These are phyloP conservation scores for Aspergillus bertholletiae DNA, from an alignment of 495 filamentous ascomycete genomes.

Conservation along the genomic window DNA sequence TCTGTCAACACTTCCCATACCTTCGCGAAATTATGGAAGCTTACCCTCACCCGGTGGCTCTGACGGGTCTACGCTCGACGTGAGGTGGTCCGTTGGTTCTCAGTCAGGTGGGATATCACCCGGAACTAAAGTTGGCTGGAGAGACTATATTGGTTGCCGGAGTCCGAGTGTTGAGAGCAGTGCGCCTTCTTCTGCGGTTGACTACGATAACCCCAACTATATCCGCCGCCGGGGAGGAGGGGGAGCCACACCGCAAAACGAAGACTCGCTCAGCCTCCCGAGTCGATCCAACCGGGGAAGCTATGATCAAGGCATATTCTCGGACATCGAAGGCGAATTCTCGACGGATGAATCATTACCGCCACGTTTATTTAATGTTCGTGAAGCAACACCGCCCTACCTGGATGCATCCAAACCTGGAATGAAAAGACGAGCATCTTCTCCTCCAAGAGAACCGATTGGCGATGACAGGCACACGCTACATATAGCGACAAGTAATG, in stretches of 20 bases:
- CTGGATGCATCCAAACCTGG: slow-evolving; percentile 45
- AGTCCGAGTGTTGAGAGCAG: slow-evolving; percentile 51
- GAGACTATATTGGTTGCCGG: slow-evolving; percentile 42
- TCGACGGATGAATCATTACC: slow-evolving; percentile 62
- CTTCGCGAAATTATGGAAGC: slow-evolving; percentile 36
- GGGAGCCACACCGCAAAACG: slow-evolving; percentile 45
- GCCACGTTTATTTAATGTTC: slow-evolving; percentile 57
- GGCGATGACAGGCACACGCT: slow-evolving; percentile 61
- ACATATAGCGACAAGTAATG: slow-evolving; percentile 52
- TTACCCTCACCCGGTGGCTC: slow-evolving; percentile 44
- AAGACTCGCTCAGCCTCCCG: slow-evolving; percentile 43
- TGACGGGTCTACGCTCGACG: slow-evolving; percentile 39
- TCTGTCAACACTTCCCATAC: slow-evolving; percentile 44
- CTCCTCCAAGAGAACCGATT: slow-evolving; percentile 71
- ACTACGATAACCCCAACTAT: slow-evolving; percentile 32
- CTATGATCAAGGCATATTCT: slow-evolving; percentile 60
- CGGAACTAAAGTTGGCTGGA: slow-evolving; percentile 38
- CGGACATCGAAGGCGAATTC: slow-evolving; percentile 62
- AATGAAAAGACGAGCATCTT: slow-evolving; percentile 79
- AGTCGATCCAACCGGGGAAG: slow-evolving; percentile 55
- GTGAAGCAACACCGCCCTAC: slow-evolving; percentile 49
- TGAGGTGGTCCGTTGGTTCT: slow-evolving; percentile 41
- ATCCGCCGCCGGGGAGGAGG: slow-evolving; percentile 34
- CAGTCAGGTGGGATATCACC: slow-evolving; percentile 46
- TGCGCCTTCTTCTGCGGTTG: slow-evolving; percentile 40